phyloP scores from a whole-genome alignment of 1,139 yeast species.

The Saccharomyces pastorianus region DNA sequence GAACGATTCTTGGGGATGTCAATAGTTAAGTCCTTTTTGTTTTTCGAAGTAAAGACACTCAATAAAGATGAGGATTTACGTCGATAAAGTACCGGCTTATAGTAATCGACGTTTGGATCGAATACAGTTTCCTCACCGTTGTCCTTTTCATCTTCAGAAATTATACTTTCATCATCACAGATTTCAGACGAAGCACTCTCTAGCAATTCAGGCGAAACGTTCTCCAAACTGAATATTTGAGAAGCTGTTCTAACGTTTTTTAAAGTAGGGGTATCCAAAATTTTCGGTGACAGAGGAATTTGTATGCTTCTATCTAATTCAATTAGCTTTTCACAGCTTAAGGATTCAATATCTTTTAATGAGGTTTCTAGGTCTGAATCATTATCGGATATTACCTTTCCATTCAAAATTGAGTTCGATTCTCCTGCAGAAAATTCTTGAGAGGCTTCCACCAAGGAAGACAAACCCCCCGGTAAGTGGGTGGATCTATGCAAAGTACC shows the following conservation, averaged over 20 bases:
- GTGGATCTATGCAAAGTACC: neutral
- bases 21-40: constrained; percentile 10
- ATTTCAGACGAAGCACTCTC: constrained; percentile 7
- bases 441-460: neutral
- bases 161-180: constrained; percentile 20
- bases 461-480: neutral
- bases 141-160: constrained; percentile 12
- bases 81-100: constrained; percentile 18
- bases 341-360: constrained; percentile 18
- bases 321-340: constrained; percentile 22
- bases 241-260: constrained; percentile 13
- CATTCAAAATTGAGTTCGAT: neutral
- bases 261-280: constrained; percentile 8
- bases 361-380: constrained; percentile 11
- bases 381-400: neutral
- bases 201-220: constrained; percentile 7
- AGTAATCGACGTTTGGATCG: constrained; percentile 16
- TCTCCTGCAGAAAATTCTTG: neutral
- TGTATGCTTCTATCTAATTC: constrained; percentile 21
- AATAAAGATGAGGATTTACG: constrained; percentile 20
- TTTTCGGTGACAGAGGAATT: constrained; percentile 15
- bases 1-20: constrained; percentile 9
- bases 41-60: constrained; percentile 17
- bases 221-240: constrained; percentile 13
- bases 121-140: constrained; percentile 6